phyloP scores from a whole-genome alignment of 805 yeast species.

The Candida arabinofermentans region DNA sequence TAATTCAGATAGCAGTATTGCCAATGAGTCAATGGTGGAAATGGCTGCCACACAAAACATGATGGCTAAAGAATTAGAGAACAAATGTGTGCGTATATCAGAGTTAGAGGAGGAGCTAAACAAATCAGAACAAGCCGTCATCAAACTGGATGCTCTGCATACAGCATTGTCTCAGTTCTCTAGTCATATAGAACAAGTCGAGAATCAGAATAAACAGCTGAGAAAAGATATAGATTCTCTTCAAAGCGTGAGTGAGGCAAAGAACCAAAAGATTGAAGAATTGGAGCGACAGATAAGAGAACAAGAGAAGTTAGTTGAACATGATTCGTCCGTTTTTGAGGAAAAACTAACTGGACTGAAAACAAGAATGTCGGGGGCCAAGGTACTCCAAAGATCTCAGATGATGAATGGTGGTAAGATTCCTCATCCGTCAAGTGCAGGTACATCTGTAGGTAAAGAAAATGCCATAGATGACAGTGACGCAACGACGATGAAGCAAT shows the following conservation, averaged over 20 bases:
- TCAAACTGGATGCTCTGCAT: constrained; percentile 51
- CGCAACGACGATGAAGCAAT: constrained; percentile 7
- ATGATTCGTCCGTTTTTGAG: constrained; percentile 49
- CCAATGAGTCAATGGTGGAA: constrained; percentile 21
- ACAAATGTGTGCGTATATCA: constrained; percentile 11
- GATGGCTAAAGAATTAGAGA: constrained; percentile 19
- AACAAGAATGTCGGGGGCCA: constrained; percentile 24
- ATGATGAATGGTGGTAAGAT: background rate
- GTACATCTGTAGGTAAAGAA: constrained; percentile 10
- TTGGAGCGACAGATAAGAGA: constrained; percentile 47
- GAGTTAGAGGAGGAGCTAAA: constrained; percentile 13
- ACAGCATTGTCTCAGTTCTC: constrained; percentile 54
- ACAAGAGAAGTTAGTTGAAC: constrained; percentile 44
- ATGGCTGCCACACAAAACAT: constrained; percentile 18
- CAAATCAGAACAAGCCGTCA: constrained; percentile 15
- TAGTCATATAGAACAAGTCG: constrained; percentile 57
- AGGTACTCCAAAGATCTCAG: constrained; percentile 4
- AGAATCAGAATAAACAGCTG: constrained; percentile 54
- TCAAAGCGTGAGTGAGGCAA: constrained; percentile 51
- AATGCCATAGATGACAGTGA: constrained; percentile 11
- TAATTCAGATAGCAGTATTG: constrained; percentile 16
- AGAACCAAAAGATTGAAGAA: constrained; percentile 53
- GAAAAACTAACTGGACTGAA: constrained; percentile 31
- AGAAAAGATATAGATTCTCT: constrained; percentile 52
- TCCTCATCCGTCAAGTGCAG: background rate